A percentile compares a stretch with the other conserved stretches of the same genome.
Conservation (phyloP, 371 early-diverging fungal species). For the Circinella umbellata region DNA sequence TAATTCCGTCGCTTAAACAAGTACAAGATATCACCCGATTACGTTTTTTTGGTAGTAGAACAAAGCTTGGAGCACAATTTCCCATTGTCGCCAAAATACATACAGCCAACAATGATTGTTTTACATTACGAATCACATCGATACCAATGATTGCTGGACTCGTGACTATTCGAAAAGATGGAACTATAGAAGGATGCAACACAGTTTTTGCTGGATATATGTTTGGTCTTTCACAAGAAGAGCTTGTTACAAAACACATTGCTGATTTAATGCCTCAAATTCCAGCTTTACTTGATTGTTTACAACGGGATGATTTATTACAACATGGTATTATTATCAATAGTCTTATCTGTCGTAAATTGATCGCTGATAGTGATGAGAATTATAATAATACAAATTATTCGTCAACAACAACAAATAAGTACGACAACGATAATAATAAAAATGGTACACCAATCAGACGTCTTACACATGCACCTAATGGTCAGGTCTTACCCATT, state of each 20-base stretch:
- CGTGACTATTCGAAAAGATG: slow-evolving; percentile 58
- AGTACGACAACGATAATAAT: not conserved
- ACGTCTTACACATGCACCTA: slow-evolving; percentile 35
- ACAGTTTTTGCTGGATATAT: slow-evolving; percentile 69
- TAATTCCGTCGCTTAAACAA: slow-evolving; percentile 44
- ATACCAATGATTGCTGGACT: slow-evolving; percentile 76
- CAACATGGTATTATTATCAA: slow-evolving; percentile 47
- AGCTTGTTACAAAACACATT: slow-evolving; percentile 54
- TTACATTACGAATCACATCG: slow-evolving; percentile 59
- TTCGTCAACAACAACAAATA: not conserved
- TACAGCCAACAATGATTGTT: slow-evolving; percentile 27
- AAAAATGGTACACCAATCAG: not conserved
- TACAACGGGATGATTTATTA: slow-evolving; percentile 38
- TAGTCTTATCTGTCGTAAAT: slow-evolving; percentile 38
- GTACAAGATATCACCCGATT: slow-evolving; percentile 47
- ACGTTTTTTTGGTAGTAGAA: slow-evolving; percentile 65
- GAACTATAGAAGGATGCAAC: slow-evolving; percentile 67
- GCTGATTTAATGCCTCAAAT: slow-evolving; percentile 68
- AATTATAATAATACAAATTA: not conserved
- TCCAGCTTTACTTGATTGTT: slow-evolving; percentile 48
- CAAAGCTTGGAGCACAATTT: slow-evolving; percentile 60
- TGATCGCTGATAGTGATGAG: slow-evolving; percentile 20
- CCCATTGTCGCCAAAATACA: slow-evolving; percentile 62
- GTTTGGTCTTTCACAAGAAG: slow-evolving; percentile 65
- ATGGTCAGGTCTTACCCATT: slow-evolving; percentile 50